Evolutionary conservation across 2,329 filamentous ascomycete genomes (phyloP), one percentile per base, ranked within the genome.

Genomic region (Exutisphaerella laricina): DNA sequence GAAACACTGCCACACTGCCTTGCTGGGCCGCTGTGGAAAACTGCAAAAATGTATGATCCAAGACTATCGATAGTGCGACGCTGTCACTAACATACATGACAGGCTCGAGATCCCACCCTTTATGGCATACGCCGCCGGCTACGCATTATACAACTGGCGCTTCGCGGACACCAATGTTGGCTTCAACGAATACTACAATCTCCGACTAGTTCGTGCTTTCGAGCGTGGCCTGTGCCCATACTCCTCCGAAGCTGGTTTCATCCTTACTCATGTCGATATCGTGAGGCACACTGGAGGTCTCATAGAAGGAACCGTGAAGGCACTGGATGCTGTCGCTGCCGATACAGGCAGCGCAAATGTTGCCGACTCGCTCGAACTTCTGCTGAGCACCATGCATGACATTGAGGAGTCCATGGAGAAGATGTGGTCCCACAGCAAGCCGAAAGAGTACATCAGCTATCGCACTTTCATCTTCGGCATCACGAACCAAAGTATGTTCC

Each of bases 381-480:
- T 63, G 10, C 54, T 62, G 12, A 46, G 53, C 18, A 58, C 60
- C n/a, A 63, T 63, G 60, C 45, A 48, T 4, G 49, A 50, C 21
- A 57, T 63, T 16, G 60, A 63, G 45, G 54, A 51, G 29, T 58
- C 55, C 18, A 63, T 63, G 61, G 60, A 63, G 37, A 54, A 73
- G 32, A 97, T 97, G 90, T 96, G 89, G 90, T 76, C 75, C 47
- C 86, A 88, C 65, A 92, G 85, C 43, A 85, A 85, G 56, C 89
- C 89, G 2, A 75, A 77, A 13, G 79, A 88, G 54, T 96, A 96
- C 69, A 87, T 85, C 46, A 84, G 79, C 55, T 96, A 95, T 78
- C 84, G 89, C 29, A 94, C 90, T 8, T 96, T 96, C 72, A 96
- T 96, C 70, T 95, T 95, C 61, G 90, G 90, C 56, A 95, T 96